Conservation (phyloP, 306 rosid genomes). For the Prunus mongolica region DNA sequence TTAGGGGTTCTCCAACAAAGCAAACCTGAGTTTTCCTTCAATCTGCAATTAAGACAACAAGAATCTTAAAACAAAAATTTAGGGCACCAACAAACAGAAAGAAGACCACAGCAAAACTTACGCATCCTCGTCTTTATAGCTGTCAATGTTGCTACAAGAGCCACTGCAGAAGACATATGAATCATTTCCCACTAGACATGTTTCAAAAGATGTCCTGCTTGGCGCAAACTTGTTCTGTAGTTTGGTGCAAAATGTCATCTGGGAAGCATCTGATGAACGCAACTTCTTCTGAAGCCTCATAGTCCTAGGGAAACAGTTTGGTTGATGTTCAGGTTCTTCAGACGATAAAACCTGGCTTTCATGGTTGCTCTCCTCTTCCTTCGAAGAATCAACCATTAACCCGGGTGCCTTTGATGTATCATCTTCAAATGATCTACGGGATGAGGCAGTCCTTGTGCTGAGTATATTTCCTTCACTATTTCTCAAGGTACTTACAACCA, state of each 20-base stretch:
- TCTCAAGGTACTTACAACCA: slow-evolving; percentile 44
- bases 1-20: slow-evolving; percentile 39
- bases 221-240: slow-evolving; percentile 33
- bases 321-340: slow-evolving; percentile 35
- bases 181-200: slow-evolving; percentile 25
- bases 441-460: slow-evolving; percentile 45
- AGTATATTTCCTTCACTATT: slow-evolving; percentile 56
- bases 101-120: slow-evolving; percentile 19
- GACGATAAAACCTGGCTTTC: slow-evolving; percentile 32
- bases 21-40: slow-evolving; percentile 25
- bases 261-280: slow-evolving; percentile 35
- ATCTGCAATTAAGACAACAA: slow-evolving; percentile 23
- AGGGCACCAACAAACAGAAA: slow-evolving; percentile 9
- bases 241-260: slow-evolving; percentile 24
- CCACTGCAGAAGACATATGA: slow-evolving; percentile 27
- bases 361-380: slow-evolving; percentile 31
- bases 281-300: slow-evolving; percentile 45
- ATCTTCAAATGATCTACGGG: slow-evolving; percentile 32
- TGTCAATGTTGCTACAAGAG: slow-evolving; percentile 25
- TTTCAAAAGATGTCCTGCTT: slow-evolving; percentile 40
- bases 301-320: slow-evolving; percentile 55
- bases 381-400: slow-evolving; percentile 33
- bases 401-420: slow-evolving; percentile 25
- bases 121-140: slow-evolving; percentile 25
- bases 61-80: not conserved